Conservation (phyloP, 2,329 filamentous ascomycete species). For the Colletotrichum tofieldiae region DNA sequence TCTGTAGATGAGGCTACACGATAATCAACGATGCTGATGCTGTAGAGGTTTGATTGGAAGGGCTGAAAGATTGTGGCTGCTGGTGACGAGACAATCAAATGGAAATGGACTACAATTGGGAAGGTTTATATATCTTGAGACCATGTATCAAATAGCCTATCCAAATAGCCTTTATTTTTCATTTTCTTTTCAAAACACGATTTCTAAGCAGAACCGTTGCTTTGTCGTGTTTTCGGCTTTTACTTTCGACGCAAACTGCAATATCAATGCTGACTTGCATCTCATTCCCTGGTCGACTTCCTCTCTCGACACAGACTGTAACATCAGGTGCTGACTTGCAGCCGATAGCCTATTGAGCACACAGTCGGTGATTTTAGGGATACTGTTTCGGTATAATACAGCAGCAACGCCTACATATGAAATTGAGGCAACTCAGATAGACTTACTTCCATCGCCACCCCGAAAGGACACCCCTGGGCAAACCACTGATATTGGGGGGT, state of each 20-base stretch:
- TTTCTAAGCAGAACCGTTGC: no score
- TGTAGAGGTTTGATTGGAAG: neutral
- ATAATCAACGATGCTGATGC: neutral
- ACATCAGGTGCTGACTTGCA: conserved; percentile 5
- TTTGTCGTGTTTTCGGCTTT: neutral
- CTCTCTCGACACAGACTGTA: neutral
- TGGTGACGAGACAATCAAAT: neutral
- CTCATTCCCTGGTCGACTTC: neutral
- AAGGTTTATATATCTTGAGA: neutral
- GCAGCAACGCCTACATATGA: no score
- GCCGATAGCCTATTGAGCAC: neutral
- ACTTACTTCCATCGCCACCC: no score
- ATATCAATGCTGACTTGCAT: conserved; percentile 6
- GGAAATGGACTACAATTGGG: no score
- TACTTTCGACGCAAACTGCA: no score
- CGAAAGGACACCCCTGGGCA: no score
- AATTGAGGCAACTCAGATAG: neutral
- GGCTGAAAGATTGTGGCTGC: neutral
- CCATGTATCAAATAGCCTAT: neutral
- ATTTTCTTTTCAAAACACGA: neutral
- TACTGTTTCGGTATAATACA: neutral
- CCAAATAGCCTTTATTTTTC: neutral
- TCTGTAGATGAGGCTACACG: neutral
- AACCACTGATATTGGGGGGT: no score
- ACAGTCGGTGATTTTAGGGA: neutral